Evolutionary conservation across 1,284 basidiomycete species (phyloP), one percentile per base, ranked within the genome.

Genomic region (Pseudozyma sp.): DNA sequence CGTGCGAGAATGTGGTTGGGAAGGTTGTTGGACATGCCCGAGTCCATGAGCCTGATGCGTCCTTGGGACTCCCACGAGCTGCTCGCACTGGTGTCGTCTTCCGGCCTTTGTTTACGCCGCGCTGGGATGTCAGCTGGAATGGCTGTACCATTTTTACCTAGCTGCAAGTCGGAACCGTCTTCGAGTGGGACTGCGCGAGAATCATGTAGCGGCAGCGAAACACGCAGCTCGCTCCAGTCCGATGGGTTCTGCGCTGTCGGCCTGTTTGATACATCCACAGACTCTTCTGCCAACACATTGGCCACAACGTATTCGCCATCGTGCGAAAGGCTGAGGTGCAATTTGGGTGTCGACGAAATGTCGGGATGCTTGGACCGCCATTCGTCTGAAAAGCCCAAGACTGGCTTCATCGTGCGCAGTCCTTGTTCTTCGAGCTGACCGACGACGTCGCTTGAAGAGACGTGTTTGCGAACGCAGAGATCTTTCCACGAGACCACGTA

Each of bases 251-350:
- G 13, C 30, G 31, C 7, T 11, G 2, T 9, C 24, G 8, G 14
- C 34, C n/a, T 16, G 34, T 11, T 33, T 7, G 31, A 5, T 5
- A 19, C 10, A n/a, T 17, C 14, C 4, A n/a, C 5, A 10, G 9
- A 17, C 33, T 59, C 48, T 37, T 69, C 66, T 17, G 90, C 89
- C 17, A 93, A 77, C 24, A 94, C 92, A 10, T 89, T 89, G 4
- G 92, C 89, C 50, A 92, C 88, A 9, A 93, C 88, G 78, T 93
- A 93, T 42, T 92, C 91, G 29, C 92, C 92, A 77, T 95, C 94
- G 76, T 95, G 93, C 72, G 90, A 92, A 49, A 94, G 87, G 49
- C 91, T 93, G 19, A 89, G 87, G 82, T 92, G 89, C 31, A 80
- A 33, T 11, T 52, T 58, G 86, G 86, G 40, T 16, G 72, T 54